A percentile compares a stretch with the other conserved stretches of the same genome.
Evolutionary conservation across 208 protist species (phyloP).

Genomic region (Acanthamoeba lenticulata): DNA sequence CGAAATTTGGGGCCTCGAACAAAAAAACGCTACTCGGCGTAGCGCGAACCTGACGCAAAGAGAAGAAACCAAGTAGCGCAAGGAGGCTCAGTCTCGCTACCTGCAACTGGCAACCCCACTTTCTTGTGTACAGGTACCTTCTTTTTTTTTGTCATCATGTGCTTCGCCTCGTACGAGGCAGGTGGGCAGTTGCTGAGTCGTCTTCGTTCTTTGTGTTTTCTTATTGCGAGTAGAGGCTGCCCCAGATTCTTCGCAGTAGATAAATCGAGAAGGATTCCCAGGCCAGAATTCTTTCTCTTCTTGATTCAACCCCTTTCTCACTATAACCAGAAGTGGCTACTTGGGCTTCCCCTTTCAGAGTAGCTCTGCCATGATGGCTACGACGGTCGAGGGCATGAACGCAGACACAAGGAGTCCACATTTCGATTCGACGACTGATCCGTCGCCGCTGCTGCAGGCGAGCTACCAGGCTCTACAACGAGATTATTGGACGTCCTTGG

Average conservation of each 20-base stretch:
- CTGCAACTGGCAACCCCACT: no score
- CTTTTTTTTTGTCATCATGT: not conserved
- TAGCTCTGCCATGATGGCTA: not conserved
- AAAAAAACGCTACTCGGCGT: no score
- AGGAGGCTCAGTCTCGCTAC: no score
- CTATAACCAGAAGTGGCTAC: not conserved
- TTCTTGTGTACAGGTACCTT: no score
- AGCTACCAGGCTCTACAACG: not conserved
- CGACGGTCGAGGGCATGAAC: not conserved
- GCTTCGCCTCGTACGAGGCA: not conserved
- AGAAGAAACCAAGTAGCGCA: no score
- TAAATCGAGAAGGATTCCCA: not conserved
- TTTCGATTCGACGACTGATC: not conserved
- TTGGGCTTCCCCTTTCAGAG: no score
- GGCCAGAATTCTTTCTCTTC: not conserved
- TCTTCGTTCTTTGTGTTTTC: not conserved
- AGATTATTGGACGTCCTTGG: not conserved
- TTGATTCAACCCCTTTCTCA: not conserved
- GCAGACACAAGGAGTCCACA: not conserved
- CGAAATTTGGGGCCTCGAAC: no score
- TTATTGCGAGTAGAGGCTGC: not conserved
- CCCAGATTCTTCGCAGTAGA: not conserved
- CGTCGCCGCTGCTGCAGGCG: not conserved
- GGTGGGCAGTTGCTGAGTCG: not conserved
- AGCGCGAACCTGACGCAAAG: no score